Evolutionary conservation across 139 green algal genomes (phyloP), one percentile per base, ranked within the genome.

Genomic region (Micractinium conductrix): DNA sequence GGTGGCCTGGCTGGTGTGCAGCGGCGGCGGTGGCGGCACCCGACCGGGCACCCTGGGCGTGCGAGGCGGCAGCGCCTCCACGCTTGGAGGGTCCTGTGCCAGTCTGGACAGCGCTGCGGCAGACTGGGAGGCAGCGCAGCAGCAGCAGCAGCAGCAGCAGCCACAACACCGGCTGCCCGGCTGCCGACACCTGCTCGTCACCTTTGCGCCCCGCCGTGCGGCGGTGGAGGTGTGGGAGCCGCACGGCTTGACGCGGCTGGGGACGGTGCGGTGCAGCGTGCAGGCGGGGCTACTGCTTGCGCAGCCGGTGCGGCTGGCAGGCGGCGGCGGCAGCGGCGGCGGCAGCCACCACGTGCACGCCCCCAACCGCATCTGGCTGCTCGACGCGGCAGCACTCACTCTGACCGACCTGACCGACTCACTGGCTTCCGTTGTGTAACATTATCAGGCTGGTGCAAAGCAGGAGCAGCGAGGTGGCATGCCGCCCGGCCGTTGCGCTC

Each of bases 1-100:
- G 33, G 88, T 87, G 38, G 92, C 79, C 12, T 95, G 92, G 92
- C 33, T 95, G 55, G 84, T 91, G 8, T 19, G 40, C 63, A 86
- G 35, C 74, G 72, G 37, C 45, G 42, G 43, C 55, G 35, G 19
- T 4, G 8, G 5, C 76, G 62, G 55, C 44, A 7, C 42, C 3
- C 1, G n/a, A 30, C 38, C 1, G 28, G 37, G 42, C 26, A 45
- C 26, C 14, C 60, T 78, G 68, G 43, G 50, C 12, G 40, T 19
- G 67, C 40, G 12, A 40, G 74, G 74, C 48, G 75, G 75, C 75
- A 81, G 75, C 37, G 40, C 14, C 22, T 48, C 75, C 22, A 81
- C n/a, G 75, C 72, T 38, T 80, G 33, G n/a, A 60, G 17, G 26
- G 40, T 55, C 24, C 30, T 33, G 2, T 38, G 38, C 22, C n/a